Base-by-base conservation (phyloP, 2,329 filamentous ascomycete genomes). In the Aspergillus candidus region DNA sequence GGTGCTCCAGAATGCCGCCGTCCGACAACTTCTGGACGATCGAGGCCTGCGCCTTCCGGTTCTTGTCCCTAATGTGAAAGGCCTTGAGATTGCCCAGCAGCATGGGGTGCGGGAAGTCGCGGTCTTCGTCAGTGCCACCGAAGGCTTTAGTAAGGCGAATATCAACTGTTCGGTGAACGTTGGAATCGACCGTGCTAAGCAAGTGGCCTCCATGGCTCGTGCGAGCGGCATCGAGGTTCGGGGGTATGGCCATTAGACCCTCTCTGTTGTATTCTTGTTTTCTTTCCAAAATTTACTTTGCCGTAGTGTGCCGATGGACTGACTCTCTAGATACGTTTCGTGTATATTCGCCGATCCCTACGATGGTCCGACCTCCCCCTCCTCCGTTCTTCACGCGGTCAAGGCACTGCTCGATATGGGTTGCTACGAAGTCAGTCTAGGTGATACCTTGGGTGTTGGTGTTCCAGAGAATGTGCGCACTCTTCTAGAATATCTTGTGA, bases 391-490 rank as follows among this genome's bases (percentile, higher is more conserved):
- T 63, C 72, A 18, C 60, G 73, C 44, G 49, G 77, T 47, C 58
- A 71, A 73, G 48, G 81, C 73, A 58, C 69, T 95, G 38, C 74
- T 95, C 1, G 86, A 90, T 59, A 86, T 91, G 74, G 90, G 90
- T 13, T 90, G 88, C 14, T 88, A 94, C 60, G 88, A 95, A 72
- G 89, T 96, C 53, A 86, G 86, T 2, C 78, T 95, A 0, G 89
- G 88, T 6, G 90, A 95, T 60, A 96, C 90, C 0, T 91, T 89
- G 0, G 90, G 90, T 13, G 89, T 94, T 78, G 90, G 89, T 27
- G 94, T 87, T 40, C 59, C 61, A 36, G 54, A 45, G 11, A 57
- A 62, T n/a, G 63, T 67, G 1, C 56, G 51, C 17, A 50, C 44
- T 6, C 52, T 72, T 2, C 36, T 72, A 6, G 40, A 46, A 4